Base-by-base conservation (phyloP, 768 basidiomycete species). In the Pluteus cervinus region DNA sequence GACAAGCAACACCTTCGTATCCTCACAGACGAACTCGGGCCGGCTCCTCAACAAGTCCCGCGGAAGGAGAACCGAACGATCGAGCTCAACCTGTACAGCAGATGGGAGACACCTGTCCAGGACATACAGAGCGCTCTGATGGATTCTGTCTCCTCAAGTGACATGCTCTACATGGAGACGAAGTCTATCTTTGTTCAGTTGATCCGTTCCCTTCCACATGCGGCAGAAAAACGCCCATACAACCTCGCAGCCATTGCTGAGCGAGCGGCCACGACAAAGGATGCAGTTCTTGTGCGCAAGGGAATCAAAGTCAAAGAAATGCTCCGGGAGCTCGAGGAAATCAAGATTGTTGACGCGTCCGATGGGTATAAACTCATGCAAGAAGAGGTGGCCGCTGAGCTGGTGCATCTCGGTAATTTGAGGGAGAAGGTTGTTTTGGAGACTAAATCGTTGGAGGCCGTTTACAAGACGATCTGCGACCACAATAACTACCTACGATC, bases 241-340 rank as follows among this genome's bases (percentile, higher is more conserved):
- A 81, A 96, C 55, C 77, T 99, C 12, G 69, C 81, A 18, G 79
- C 73, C 5, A 83, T 98, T 43, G 94, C 94, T 7, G 96, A 99
- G 60, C 73, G 84, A 16, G 94, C 96, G 4, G 96, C 96, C 12
- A 97, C 96, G 16, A 92, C 93, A 33, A 98, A 97, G 62, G 96
- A 99, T 55, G 88, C 90, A 21, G 85, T 83, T 17, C 79, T 99
- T 20, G 96, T 99, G 21, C 79, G 94, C 26, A 91, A 85, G 55
- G 96, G 96, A 23, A 96, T 99, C 78, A 99, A 99, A 56, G 94
- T 98, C 52, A 97, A 98, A 70, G 93, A 97, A 68, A 94, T 99
- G 87, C 69, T 99, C 22, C 79, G 93, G 36, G 96, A 98, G 60
- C 69, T 99, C 31, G 94, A 97, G 58, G 87, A 93, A 54, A 73